Percentiles rank a stretch among this genome's conserved stretches.
These are phyloP conservation scores for Excoecaria agallocha DNA, from an alignment of 345 rosid species.

Conservation along the genomic window DNA sequence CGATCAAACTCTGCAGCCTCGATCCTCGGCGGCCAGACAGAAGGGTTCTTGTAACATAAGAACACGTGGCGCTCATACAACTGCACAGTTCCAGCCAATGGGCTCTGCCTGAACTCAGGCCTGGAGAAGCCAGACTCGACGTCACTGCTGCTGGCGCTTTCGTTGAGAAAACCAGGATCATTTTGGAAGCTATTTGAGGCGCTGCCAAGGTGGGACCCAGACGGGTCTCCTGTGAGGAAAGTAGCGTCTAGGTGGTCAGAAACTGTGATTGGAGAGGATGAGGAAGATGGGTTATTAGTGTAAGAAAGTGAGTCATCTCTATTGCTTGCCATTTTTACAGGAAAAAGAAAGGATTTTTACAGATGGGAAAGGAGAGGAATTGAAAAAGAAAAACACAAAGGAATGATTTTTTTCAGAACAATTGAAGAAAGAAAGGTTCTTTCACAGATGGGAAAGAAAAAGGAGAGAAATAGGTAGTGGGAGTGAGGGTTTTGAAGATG, in stretches of 20 bases:
- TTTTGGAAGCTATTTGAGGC: constrained; percentile 79
- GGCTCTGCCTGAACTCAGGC: constrained; percentile 63
- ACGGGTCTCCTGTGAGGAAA: constrained; percentile 46
- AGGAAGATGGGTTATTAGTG: constrained; percentile 49
- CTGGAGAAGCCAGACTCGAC: constrained; percentile 77
- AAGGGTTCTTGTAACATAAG: constrained; percentile 89
- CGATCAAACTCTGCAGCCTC: constrained; percentile 99
- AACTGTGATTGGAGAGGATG: constrained; percentile 64
- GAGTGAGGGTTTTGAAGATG: not conserved
- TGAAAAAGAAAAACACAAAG: not conserved
- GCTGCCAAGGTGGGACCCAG: constrained; percentile 53
- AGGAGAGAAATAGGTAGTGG: not conserved
- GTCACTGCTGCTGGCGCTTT: constrained; percentile 36
- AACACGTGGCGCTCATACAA: constrained; percentile 83
- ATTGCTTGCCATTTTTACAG: constrained; percentile 47
- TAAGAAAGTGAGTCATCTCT: constrained; percentile 58
- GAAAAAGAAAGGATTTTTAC: not conserved
- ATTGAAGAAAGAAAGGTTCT: not conserved
- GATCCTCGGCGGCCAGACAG: constrained; percentile 92
- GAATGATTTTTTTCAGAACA: not conserved
- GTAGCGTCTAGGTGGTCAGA: constrained; percentile 54
- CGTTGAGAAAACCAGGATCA: constrained; percentile 54
- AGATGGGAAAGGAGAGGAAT: not conserved
- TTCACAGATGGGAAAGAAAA: not conserved
- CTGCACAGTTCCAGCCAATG: constrained; percentile 77